phyloP scores from a whole-genome alignment of 139 green algal species.

The Closterium sp. region DNA sequence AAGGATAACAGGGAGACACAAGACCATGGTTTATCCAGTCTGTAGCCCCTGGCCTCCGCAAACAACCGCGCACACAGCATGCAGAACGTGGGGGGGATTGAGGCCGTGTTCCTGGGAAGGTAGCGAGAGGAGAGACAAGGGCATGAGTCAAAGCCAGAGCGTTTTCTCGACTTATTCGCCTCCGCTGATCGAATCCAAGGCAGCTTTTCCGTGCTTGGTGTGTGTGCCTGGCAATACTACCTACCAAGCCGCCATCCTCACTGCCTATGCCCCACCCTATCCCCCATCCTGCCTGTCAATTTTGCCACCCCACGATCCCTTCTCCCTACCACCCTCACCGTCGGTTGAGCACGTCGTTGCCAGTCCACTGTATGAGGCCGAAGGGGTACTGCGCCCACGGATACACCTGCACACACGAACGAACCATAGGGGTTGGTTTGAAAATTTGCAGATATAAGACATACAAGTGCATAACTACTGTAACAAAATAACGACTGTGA shows the following conservation, averaged over 20 bases:
- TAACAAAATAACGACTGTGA: too few relatives aligned
- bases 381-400: slow-evolving; percentile 43
- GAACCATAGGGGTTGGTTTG: too few relatives aligned
- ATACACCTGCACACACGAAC: slow-evolving; percentile 25
- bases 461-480: too few relatives aligned
- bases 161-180: too few relatives aligned
- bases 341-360: slow-evolving; percentile 49
- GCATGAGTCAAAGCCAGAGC: too few relatives aligned
- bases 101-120: too few relatives aligned
- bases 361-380: slow-evolving; percentile 45
- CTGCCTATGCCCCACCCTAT: background rate
- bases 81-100: background rate
- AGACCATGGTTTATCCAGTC: background rate
- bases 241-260: background rate
- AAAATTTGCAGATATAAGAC: too few relatives aligned
- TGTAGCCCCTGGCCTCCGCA: background rate
- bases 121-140: background rate
- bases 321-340: background rate
- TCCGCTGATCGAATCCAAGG: too few relatives aligned
- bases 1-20: background rate
- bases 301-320: background rate
- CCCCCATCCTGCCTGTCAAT: background rate
- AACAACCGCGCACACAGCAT: background rate
- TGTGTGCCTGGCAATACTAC: background rate
- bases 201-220: too few relatives aligned